Percentiles rank a stretch among this genome's conserved stretches.
These are phyloP conservation scores for Stereum hirsutum DNA, from an alignment of 1,284 basidiomycete genomes.

Conservation along the genomic window DNA sequence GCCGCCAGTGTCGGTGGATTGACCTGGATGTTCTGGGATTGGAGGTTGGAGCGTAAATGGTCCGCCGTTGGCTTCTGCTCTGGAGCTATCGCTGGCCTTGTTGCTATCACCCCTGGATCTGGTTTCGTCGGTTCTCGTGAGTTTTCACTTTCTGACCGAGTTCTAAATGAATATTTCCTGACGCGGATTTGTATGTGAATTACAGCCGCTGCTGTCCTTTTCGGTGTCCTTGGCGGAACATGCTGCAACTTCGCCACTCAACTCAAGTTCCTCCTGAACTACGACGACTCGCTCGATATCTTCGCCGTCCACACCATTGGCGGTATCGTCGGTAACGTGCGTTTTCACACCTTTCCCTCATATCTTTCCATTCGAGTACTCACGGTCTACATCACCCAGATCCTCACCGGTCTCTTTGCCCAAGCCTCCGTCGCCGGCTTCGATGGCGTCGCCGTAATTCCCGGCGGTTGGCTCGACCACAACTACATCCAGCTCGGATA, in stretches of 20 bases:
- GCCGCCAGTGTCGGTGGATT: conserved; percentile 81
- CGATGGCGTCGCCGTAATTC: conserved; percentile 69
- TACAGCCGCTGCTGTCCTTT: conserved; percentile 70
- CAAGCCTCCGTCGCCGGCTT: conserved; percentile 78
- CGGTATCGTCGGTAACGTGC: conserved; percentile 76
- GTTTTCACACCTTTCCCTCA: conserved; percentile 1
- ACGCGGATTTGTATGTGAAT: no score
- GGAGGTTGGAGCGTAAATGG: conserved; percentile 88
- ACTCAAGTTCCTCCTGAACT: conserved; percentile 74
- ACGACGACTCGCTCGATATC: conserved; percentile 81
- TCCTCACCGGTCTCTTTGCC: conserved; percentile 85
- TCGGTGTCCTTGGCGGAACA: conserved; percentile 80
- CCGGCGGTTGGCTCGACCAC: conserved; percentile 89
- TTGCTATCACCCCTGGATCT: conserved; percentile 87
- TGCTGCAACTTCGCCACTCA: conserved; percentile 92
- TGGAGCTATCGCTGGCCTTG: conserved; percentile 85
- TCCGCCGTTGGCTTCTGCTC: conserved; percentile 94
- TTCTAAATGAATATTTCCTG: no score
- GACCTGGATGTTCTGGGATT: conserved; percentile 96
- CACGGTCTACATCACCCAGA: conserved; percentile 24
- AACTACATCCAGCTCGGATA: conserved; percentile 80
- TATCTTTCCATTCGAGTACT: conserved; percentile 6
- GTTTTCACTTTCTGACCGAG: conserved; percentile 16
- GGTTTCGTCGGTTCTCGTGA: conserved; percentile 79
- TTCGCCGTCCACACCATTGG: conserved; percentile 89